phyloP scores from a whole-genome alignment of 2,329 filamentous ascomycete genomes.

The Colletotrichum sojae region DNA sequence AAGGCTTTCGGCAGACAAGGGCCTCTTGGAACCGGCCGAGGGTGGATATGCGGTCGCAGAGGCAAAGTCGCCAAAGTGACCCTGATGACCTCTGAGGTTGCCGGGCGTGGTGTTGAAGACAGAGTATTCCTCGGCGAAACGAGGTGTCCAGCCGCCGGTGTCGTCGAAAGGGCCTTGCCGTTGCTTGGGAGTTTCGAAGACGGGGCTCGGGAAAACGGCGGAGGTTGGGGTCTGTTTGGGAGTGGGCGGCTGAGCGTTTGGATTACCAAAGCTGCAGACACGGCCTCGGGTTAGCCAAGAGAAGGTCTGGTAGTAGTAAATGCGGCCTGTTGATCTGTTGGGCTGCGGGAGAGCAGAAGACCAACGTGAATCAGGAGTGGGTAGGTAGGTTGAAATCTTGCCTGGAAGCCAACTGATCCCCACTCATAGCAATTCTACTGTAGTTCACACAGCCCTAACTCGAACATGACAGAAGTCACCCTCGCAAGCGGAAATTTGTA shows the following conservation, averaged over 20 bases:
- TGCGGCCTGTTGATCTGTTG: constrained; percentile 29
- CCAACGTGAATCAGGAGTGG: constrained; percentile 33
- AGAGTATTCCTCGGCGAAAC: constrained; percentile 75
- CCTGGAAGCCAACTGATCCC: constrained; percentile 70
- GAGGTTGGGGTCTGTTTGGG: constrained; percentile 71
- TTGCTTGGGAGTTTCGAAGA: constrained; percentile 70
- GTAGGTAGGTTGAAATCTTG: constrained; percentile 49
- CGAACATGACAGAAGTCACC: constrained; percentile 40
- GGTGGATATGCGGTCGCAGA: constrained; percentile 52
- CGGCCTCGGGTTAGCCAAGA: constrained; percentile 53
- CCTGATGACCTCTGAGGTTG: constrained; percentile 64
- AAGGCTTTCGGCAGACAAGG: constrained; percentile 65
- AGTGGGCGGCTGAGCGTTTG: constrained; percentile 73
- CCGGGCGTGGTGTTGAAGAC: constrained; percentile 76
- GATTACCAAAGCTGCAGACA: constrained; percentile 71
- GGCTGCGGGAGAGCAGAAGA: constrained; percentile 39
- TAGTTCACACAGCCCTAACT: constrained; percentile 42
- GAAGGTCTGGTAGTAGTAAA: constrained; percentile 33
- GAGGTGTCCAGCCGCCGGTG: constrained; percentile 69
- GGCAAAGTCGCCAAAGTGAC: constrained; percentile 61
- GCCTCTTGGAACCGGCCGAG: constrained; percentile 60
- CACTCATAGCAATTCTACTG: constrained; percentile 71
- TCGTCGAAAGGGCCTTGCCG: constrained; percentile 64
- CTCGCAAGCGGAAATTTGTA: constrained; percentile 24
- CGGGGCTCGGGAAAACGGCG: constrained; percentile 66